Evolutionary conservation across 1,284 basidiomycete species (phyloP), one percentile per base, ranked within the genome.

Genomic region (Microbotryum silenes-acaulis): DNA sequence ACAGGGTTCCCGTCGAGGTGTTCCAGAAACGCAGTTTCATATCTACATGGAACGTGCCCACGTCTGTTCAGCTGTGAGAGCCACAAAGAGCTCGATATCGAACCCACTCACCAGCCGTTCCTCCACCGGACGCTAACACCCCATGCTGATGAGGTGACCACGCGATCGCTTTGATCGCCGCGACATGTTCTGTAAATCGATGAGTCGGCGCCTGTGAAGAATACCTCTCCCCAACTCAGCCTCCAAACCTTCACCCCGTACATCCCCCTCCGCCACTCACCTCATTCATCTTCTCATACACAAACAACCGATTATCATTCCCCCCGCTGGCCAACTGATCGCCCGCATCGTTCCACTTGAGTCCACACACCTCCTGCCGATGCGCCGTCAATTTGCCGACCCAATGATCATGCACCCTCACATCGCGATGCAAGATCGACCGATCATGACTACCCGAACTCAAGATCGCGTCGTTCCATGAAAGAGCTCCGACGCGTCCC

Each of bases 1-100:
- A 79, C 81, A 93, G 82, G 20, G 81, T 83, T 45, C 96, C 96
- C 53, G 85, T 92, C 56, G 83, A 78, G 20, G 89, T 90, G 74
- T 98, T 98, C 94, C 94, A 98, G 74, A 97, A 97, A 56, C 93
- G 81, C 60, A 98, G 94, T 74, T 92, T 93, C 78, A 94, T 97
- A 75, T 77, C 76, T 53, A 12, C 0, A 31, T 27, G 37, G 10
- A 16, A 1, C 37, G 37, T 42, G 37, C 12, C 10, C 14, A 6
- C 37, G 37, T 42, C 37, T 16, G 16, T 16, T 42, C 37, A 42
- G 37, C 14, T 2, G 1, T 18, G 16, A 42, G 3, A 18, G 12
- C 37, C 10, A 16, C 2, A 16, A 16, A 42, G 16, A 12, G 37
- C 37, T 42, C 37, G 1, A 14, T 10, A 18, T 42, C 37, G 1